Conservation (phyloP, 1,139 yeast species). For the Yamadazyma songkhlaensis region DNA sequence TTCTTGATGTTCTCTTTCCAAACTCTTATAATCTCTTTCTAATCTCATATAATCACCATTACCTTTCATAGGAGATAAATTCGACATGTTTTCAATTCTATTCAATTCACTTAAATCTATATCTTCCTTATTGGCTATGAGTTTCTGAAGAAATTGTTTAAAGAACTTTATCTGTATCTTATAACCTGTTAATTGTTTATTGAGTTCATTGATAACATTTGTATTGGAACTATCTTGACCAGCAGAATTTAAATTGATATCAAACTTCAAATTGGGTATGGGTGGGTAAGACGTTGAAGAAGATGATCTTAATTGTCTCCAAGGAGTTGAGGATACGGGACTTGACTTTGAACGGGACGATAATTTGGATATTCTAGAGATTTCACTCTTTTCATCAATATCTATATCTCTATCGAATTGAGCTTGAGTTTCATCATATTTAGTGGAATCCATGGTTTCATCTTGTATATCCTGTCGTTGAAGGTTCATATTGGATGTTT, state of each 20-base stretch:
- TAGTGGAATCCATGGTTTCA: conserved; percentile 18
- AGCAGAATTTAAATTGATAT: conserved; percentile 4
- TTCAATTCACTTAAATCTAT: conserved; percentile 23
- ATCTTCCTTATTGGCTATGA: conserved; percentile 26
- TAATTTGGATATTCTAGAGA: conserved; percentile 7
- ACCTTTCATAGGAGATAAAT: conserved; percentile 9
- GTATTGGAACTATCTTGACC: conserved; percentile 8
- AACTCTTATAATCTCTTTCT: not conserved
- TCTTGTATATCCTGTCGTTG: not conserved
- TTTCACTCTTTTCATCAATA: conserved; percentile 13
- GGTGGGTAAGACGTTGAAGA: conserved; percentile 11
- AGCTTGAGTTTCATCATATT: conserved; percentile 26
- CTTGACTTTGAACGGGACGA: conserved; percentile 8
- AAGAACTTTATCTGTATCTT: conserved; percentile 42
- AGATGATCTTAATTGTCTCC: conserved; percentile 32
- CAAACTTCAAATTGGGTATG: conserved; percentile 12
- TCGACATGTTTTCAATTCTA: conserved; percentile 18
- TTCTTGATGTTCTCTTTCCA: conserved; percentile 11
- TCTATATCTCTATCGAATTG: conserved; percentile 32
- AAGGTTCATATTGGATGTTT: conserved; percentile 1
- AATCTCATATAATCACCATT: not conserved
- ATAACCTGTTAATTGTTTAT: conserved; percentile 40
- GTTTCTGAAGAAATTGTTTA: conserved; percentile 38
- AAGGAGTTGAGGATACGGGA: conserved; percentile 21
- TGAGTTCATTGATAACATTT: conserved; percentile 15